Base-by-base conservation (phyloP, 1,284 basidiomycete genomes). In the Serendipita sp. region DNA sequence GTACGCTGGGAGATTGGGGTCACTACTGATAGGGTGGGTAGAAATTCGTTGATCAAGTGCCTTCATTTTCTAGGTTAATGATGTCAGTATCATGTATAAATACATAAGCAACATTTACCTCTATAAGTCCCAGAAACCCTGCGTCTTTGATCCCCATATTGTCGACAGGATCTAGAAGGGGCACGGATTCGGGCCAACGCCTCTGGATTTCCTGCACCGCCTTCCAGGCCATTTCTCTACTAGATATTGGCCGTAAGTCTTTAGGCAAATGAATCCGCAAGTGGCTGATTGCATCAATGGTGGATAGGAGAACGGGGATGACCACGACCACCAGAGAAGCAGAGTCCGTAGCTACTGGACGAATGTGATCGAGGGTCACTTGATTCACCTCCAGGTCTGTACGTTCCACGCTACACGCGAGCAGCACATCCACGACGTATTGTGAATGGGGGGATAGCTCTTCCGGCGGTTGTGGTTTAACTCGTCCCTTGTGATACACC, bases 71-170 rank as follows among this genome's bases (percentile, higher is more conserved):
- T 93, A 61, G 22, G 38, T 4, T 3, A 41, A 29, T n/a, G 12
- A 49, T 47, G 38, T 49, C 42, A 42, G 42, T 2, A 61, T 10
- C 1, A 41, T 43, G n/a, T 43, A 62, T 63, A 22, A 12, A 53
- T 62, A 4, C 17, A 26, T 60, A 26, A 30, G 32, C 8, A 69
- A 69, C 4, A 68, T 73, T 61, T 62, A 91, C 91, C 74, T 89
- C 82, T 62, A 95, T 80, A 2, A 99, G 80, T 63, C 86, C 85
- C 70, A 84, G 84, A 76, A 99, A 99, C 66, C 88, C 89, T 44
- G 92, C 89, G 70, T 99, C 96, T 66, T 88, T 90, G 72, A 99
- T 97, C 32, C 87, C 88, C 93, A 99, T 95, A 73, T 98, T 93
- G 69, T 91, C 81, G 62, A 98, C 79, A 0, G 96, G 96, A 72